Conservation (phyloP, 2,329 filamentous ascomycete species). For the Epichloe bromicola region DNA sequence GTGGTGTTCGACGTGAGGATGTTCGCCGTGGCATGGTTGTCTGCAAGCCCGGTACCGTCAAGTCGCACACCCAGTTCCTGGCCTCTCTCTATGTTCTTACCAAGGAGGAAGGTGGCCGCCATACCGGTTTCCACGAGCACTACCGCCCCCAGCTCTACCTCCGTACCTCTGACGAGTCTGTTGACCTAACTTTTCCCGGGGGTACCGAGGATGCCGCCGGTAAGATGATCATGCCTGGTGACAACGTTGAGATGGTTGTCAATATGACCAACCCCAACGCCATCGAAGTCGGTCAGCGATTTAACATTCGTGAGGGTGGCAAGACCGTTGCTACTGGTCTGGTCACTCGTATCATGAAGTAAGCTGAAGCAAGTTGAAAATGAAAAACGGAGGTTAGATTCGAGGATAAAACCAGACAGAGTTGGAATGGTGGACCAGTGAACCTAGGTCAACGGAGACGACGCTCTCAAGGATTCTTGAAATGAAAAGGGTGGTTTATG, state of each 20-base stretch:
- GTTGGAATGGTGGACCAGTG: not conserved
- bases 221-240: conserved; percentile 93
- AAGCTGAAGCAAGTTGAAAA: conserved; percentile 15
- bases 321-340: conserved; percentile 77
- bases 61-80: conserved; percentile 83
- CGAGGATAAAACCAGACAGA: not conserved
- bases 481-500: not conserved
- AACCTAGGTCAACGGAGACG: not conserved
- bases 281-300: conserved; percentile 81
- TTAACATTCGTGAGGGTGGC: conserved; percentile 97
- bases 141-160: conserved; percentile 96
- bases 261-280: conserved; percentile 76
- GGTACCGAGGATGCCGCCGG: conserved; percentile 55
- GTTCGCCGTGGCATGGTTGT: conserved; percentile 91
- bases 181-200: conserved; percentile 76
- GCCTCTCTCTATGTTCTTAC: conserved; percentile 92
- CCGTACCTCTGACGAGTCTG: conserved; percentile 74
- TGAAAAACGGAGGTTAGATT: not conserved
- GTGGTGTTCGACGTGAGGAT: conserved; percentile 93
- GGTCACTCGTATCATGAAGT: conserved; percentile 58
- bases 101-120: conserved; percentile 96
- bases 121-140: conserved; percentile 90
- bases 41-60: conserved; percentile 67
- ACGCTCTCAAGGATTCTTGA: conserved; percentile 6
- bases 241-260: conserved; percentile 97